Evolutionary conservation across 257 asterid species (phyloP).

Genomic region (Ocimum tenuiflorum): DNA sequence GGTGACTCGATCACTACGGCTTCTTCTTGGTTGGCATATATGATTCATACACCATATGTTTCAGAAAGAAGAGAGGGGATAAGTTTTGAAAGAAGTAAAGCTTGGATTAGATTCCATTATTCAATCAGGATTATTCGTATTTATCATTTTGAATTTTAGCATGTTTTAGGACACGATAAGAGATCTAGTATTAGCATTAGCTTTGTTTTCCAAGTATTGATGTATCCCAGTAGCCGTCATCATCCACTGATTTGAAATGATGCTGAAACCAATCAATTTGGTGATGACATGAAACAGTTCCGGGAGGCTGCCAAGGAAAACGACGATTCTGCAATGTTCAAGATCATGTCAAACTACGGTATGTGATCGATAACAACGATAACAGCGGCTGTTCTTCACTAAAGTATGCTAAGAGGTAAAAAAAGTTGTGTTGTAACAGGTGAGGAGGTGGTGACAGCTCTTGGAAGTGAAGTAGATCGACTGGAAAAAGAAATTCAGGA

Average conservation of each 20-base stretch:
- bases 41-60: too few relatives aligned
- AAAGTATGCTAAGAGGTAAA: too few relatives aligned
- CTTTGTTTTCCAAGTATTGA: too few relatives aligned
- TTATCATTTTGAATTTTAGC: too few relatives aligned
- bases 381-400: neutral
- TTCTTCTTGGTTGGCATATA: neutral
- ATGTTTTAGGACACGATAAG: too few relatives aligned
- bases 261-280: neutral
- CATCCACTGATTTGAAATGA: too few relatives aligned
- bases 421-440: constrained; percentile 36
- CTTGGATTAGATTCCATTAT: too few relatives aligned
- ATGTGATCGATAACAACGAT: constrained; percentile 17
- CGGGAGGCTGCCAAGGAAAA: constrained; percentile 67
- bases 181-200: too few relatives aligned
- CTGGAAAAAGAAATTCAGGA: constrained; percentile 89
- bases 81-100: too few relatives aligned
- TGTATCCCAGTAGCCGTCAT: too few relatives aligned
- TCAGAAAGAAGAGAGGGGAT: too few relatives aligned
- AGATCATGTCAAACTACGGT: constrained; percentile 89
- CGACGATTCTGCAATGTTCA: constrained; percentile 54
- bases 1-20: constrained; percentile 29
- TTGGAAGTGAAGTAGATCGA: constrained; percentile 94
- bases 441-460: constrained; percentile 95
- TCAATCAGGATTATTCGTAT: too few relatives aligned
- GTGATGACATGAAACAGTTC: constrained; percentile 37